Evolutionary conservation across 148 eudicot genomes (phyloP), one percentile per base, ranked within the genome.

Genomic region (Vaccinium vitisidaea): DNA sequence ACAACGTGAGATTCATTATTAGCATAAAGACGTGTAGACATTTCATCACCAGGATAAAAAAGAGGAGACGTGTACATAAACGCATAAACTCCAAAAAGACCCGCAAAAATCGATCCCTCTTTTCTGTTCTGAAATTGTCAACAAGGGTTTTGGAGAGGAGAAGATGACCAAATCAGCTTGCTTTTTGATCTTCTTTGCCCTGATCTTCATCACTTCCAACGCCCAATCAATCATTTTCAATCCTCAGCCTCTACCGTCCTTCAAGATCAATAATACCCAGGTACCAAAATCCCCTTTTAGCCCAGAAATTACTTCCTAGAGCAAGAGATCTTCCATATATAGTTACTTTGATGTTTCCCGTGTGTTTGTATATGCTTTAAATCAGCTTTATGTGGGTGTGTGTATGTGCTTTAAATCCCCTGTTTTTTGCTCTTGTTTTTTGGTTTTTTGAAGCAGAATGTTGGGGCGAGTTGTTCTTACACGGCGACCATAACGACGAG

Each of bases 231-330:
- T 84, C 36, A 14, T 82, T 30, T 46, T 78, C 23, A 69, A 56
- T 52, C 90, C 90, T 4, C 81, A 76, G 55, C 79, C 86, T 70
- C 76, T 43, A 0, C 21, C 86, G 7, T 55, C 84, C 83, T 59
- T 90, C 85, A 87, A 83, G 12, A 87, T 88, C 88, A 90, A 90
- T 88, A 63, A 80, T 48, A 88, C 90, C 77, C 88, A 88, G 90
- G 89, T 86, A 21, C 30, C 5, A 48, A 56, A 80, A n/a, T 53
- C 16, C 36, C 49, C 36, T 71, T 32, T 71, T 15, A 9, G 3
- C 3, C 6, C 13, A 27, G 3, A 12, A 49, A 83, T 36, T 0
- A 11, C 9, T 49, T 0, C 3, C 12, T 32, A 39, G 32, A 79
- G 18, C 46, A 46, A 55, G 18, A 46, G 55, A 61, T n/a, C 13